Conservation (phyloP, 2,329 filamentous ascomycete species). For the Zasmidium citrigriseum region DNA sequence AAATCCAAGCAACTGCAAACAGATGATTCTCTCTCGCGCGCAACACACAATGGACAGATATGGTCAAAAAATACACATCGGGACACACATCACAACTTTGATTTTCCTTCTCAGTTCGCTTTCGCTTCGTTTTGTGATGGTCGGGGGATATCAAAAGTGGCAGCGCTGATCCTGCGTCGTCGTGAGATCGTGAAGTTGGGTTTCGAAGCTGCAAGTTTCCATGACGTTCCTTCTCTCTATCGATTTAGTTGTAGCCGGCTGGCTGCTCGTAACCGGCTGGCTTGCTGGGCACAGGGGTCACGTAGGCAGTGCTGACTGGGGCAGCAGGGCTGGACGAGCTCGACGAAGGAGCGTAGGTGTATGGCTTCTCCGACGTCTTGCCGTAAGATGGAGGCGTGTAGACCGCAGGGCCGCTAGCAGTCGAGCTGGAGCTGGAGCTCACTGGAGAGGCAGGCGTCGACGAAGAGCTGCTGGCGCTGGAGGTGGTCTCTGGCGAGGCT, state of each 20-base stretch:
- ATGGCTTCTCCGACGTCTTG: neutral
- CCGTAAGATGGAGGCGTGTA: neutral
- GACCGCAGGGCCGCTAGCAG: conserved; percentile 4
- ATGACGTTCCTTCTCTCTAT: conserved; percentile 2
- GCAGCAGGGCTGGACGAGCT: conserved; percentile 6
- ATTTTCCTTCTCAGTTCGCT: neutral
- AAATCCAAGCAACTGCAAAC: too few relatives aligned
- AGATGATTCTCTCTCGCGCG: conserved; percentile 6
- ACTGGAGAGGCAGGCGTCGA: neutral
- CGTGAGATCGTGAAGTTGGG: conserved; percentile 21
- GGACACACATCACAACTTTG: too few relatives aligned
- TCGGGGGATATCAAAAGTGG: too few relatives aligned
- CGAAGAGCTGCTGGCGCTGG: conserved; percentile 3
- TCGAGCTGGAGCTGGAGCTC: conserved; percentile 2
- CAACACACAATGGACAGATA: neutral
- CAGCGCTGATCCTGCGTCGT: conserved; percentile 9
- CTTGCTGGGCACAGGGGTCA: conserved; percentile 12
- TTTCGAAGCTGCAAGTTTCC: conserved; percentile 5
- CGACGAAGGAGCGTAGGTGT: conserved; percentile 17
- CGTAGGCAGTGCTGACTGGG: conserved; percentile 15
- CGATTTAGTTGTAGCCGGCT: conserved; percentile 9
- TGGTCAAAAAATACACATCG: too few relatives aligned
- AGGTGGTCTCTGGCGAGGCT: conserved; percentile 2
- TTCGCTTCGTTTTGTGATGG: conserved; percentile 1
- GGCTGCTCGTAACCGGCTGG: conserved; percentile 15